Base-by-base conservation (phyloP, 2,329 filamentous ascomycete species). In the Xylaria sp. region DNA sequence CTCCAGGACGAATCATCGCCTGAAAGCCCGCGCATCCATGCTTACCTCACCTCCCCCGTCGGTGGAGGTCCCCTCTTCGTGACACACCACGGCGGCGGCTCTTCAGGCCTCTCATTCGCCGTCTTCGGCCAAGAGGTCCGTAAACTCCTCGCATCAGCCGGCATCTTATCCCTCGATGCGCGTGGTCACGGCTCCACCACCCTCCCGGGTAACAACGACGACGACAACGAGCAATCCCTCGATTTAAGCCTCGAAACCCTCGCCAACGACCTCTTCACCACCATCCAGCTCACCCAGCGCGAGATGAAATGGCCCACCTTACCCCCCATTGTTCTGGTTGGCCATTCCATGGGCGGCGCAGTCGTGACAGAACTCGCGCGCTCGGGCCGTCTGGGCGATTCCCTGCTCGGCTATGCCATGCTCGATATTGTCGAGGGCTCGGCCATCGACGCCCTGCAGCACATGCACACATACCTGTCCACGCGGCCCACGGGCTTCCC, bases 351-450 rank as follows among this genome's bases (percentile, higher is more conserved):
- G 2, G 94, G 94, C 56, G 94, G 94, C 11, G 93, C 93, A 5
- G 90, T 97, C 0, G 86, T 96, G 7, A 95, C 91, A 0, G 86
- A 96, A 69, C 79, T 95, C 58, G 92, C 92, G 10, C 85, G 83
- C 69, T 81, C 80, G 16, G 84, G 84, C 1, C 76, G 80, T 46
- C 76, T 96, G 42, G 90, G 88, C 1, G 73, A 76, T 44, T 82
- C 86, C 30, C 73, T 97, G 1, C 78, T 97, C 13, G 94, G 91
- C 18, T 96, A 93, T 74, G 90, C 87, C 2, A 92, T 97, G 6
- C 79, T 99, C 13, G 94, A 99, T 74, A 91, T 99, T 3, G 94
- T 99, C 34, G 94, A 99, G 75, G 90, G 94, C 9, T 96, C 91
- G 0, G 94, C 94, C 39, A 93, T 99, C 74, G 94, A 97, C 72